These are phyloP conservation scores for Limnanthes douglasii DNA, from an alignment of 345 rosid species.

Conservation along the genomic window DNA sequence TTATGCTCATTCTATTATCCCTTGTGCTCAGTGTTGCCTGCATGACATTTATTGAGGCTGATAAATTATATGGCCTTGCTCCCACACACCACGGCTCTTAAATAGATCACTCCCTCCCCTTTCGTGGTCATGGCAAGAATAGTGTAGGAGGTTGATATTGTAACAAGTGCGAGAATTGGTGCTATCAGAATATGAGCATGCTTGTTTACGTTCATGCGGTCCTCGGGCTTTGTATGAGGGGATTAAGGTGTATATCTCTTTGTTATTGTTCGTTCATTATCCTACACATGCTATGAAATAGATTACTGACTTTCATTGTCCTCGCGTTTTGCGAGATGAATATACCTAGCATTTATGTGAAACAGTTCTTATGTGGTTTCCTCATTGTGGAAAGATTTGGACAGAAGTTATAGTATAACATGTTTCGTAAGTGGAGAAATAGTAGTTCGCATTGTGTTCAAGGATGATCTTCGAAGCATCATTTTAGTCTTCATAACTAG, in stretches of 20 bases:
- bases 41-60: constrained; percentile 93
- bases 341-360: too few relatives aligned
- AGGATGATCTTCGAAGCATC: too few relatives aligned
- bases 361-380: too few relatives aligned
- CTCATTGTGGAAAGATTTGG: too few relatives aligned
- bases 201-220: constrained; percentile 96
- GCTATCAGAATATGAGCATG: constrained; percentile 96
- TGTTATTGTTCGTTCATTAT: too few relatives aligned
- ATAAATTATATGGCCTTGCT: constrained; percentile 81
- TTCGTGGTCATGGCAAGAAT: constrained; percentile 99
- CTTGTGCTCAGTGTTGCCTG: constrained; percentile 96
- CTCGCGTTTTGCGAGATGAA: too few relatives aligned
- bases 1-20: constrained; percentile 82
- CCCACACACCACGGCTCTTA: constrained; percentile 90
- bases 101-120: constrained; percentile 83
- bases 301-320: too few relatives aligned
- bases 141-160: constrained; percentile 71
- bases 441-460: too few relatives aligned
- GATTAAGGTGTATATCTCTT: constrained; percentile 92
- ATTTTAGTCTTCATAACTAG: too few relatives aligned
- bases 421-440: too few relatives aligned
- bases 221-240: constrained; percentile 99
- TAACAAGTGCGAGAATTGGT: constrained; percentile 92
- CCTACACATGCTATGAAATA: too few relatives aligned
- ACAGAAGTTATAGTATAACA: too few relatives aligned